Conservation (phyloP, 495 filamentous ascomycete genomes). For the Neurospora sp. region DNA sequence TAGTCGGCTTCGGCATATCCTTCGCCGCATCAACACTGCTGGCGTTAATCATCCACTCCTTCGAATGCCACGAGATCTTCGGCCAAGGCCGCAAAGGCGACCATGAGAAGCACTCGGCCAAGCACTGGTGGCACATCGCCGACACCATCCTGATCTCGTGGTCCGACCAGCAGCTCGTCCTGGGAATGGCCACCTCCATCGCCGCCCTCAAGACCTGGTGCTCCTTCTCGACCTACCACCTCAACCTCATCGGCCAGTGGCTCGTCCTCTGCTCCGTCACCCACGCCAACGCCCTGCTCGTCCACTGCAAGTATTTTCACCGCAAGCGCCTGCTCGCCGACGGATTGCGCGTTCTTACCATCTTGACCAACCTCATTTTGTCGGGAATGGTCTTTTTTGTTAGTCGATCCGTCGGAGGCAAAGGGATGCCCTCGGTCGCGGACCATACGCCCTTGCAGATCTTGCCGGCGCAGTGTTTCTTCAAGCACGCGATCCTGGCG, state of each 20-base stretch:
- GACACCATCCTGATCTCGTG: not conserved
- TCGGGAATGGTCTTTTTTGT: not conserved
- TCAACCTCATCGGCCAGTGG: slow-evolving; percentile 3
- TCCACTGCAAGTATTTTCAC: slow-evolving; percentile 2
- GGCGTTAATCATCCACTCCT: not conserved
- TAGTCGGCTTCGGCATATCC: not conserved
- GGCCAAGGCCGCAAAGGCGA: not conserved
- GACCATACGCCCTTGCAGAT: not conserved
- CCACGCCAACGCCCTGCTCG: slow-evolving; percentile 2
- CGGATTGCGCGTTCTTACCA: not conserved
- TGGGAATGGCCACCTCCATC: slow-evolving; percentile 3
- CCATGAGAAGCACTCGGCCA: not conserved
- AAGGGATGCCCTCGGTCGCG: not conserved
- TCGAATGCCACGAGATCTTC: not conserved
- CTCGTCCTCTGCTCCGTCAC: slow-evolving; percentile 1
- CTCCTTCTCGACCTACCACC: slow-evolving; percentile 4
- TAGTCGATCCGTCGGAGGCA: not conserved
- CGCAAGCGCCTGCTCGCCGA: not conserved
- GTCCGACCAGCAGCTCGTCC: slow-evolving; percentile 2
- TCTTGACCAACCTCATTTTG: not conserved
- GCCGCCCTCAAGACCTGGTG: not conserved
- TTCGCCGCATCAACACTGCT: not conserved
- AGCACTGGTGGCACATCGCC: not conserved
- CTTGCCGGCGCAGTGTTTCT: not conserved
- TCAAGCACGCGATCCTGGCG: not conserved